Percentiles rank a stretch among this genome's conserved stretches.
Conservation (phyloP, 140 eudicot species). For the Flaveria floridana region DNA sequence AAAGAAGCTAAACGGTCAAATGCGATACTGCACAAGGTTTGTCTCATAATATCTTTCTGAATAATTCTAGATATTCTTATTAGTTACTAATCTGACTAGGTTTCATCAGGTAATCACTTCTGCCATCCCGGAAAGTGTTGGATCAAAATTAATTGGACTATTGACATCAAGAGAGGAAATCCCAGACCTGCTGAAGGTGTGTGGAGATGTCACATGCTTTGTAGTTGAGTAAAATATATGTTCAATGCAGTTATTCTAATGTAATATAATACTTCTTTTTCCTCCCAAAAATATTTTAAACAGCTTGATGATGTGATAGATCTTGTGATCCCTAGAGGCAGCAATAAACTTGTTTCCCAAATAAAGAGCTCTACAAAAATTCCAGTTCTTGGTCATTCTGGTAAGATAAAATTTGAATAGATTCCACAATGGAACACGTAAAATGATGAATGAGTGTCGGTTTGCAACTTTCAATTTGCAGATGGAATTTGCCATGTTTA, state of each 20-base stretch:
- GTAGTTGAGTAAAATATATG: slow-evolving; percentile 1
- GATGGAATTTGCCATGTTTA: slow-evolving; percentile 96
- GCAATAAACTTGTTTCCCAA: slow-evolving; percentile 88
- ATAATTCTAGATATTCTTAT: not conserved
- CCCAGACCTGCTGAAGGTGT: slow-evolving; percentile 80
- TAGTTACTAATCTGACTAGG: slow-evolving; percentile 18
- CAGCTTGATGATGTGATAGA: slow-evolving; percentile 97
- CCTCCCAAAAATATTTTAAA: slow-evolving; percentile 3
- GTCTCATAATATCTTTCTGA: not conserved
- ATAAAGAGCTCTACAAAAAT: slow-evolving; percentile 80
- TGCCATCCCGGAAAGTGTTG: slow-evolving; percentile 75
- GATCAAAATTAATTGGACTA: slow-evolving; percentile 69
- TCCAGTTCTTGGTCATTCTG: slow-evolving; percentile 95
- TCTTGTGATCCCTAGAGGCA: slow-evolving; percentile 97
- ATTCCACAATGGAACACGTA: not conserved
- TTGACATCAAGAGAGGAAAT: slow-evolving; percentile 82
- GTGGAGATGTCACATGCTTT: slow-evolving; percentile 16
- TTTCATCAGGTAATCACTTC: slow-evolving; percentile 60
- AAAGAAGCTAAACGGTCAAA: slow-evolving; percentile 86
- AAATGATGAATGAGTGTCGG: not conserved
- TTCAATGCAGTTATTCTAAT: not conserved
- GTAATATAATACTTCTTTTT: not conserved
- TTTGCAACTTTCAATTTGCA: slow-evolving; percentile 26
- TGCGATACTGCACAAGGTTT: slow-evolving; percentile 83
- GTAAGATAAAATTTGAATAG: slow-evolving; percentile 31